Evolutionary conservation across 1,139 yeast genomes (phyloP).

Genomic region (Zygosaccharomyces pseudobailii): DNA sequence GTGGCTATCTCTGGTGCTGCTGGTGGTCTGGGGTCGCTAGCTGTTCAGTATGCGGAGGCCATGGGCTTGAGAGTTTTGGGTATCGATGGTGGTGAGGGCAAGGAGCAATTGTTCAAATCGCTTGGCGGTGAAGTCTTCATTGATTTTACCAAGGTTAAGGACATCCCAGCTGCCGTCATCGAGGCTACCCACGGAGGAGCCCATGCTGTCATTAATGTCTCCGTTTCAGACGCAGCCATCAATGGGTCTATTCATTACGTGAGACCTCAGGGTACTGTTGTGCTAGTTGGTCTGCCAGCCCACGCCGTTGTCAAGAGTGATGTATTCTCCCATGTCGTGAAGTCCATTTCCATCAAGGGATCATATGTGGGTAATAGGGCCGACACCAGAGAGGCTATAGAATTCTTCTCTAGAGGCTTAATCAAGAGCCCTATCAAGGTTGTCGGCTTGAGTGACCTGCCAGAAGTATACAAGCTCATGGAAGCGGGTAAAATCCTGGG

Average conservation of each 20-base stretch:
- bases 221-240: slow-evolving; percentile 65
- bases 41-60: slow-evolving; percentile 69
- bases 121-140: slow-evolving; percentile 66
- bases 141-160: slow-evolving; percentile 58
- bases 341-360: slow-evolving; percentile 60
- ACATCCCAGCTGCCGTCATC: slow-evolving; percentile 51
- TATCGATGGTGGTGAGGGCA: slow-evolving; percentile 71
- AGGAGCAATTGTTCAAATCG: slow-evolving; percentile 49
- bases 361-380: slow-evolving; percentile 81
- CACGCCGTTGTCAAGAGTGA: slow-evolving; percentile 61
- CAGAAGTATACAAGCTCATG: slow-evolving; percentile 61
- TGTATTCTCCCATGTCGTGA: slow-evolving; percentile 62
- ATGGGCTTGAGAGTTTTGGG: slow-evolving; percentile 69
- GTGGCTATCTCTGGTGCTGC: slow-evolving; percentile 76
- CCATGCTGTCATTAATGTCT: slow-evolving; percentile 69
- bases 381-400: slow-evolving; percentile 71
- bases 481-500: slow-evolving; percentile 68
- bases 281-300: slow-evolving; percentile 71
- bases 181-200: slow-evolving; percentile 67
- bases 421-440: slow-evolving; percentile 66
- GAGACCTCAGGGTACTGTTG: slow-evolving; percentile 66
- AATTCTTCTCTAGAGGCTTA: slow-evolving; percentile 65
- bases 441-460: slow-evolving; percentile 62
- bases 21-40: slow-evolving; percentile 75
- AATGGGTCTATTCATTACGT: slow-evolving; percentile 59